These are phyloP conservation scores for Cordyceps javanica DNA, from an alignment of 2,329 filamentous ascomycete genomes.

Conservation along the genomic window DNA sequence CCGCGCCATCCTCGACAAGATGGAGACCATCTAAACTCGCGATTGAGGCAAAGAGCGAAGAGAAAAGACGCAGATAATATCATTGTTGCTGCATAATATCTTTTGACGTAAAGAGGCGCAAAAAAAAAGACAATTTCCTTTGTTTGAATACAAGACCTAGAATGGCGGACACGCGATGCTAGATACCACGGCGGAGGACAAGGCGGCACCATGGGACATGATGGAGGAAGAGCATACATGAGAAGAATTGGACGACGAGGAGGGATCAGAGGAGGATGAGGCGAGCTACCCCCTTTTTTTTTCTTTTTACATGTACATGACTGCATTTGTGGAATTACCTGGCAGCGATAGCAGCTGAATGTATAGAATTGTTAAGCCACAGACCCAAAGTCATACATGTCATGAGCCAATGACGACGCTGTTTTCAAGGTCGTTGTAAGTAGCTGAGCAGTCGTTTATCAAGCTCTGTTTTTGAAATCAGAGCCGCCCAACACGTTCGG, in stretches of 20 bases:
- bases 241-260: neutral
- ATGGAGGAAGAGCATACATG: neutral
- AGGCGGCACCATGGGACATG: neutral
- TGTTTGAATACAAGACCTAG: conserved; percentile 10
- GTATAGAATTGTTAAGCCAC: conserved; percentile 10
- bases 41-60: neutral
- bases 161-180: conserved; percentile 1
- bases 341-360: conserved; percentile 11
- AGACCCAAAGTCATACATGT: neutral
- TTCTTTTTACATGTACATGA: conserved; percentile 11
- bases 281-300: neutral
- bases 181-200: conserved; percentile 1
- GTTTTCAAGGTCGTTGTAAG: no score
- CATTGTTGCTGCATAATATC: neutral
- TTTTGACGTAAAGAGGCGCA: neutral
- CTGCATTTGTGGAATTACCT: conserved; percentile 8
- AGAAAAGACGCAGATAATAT: neutral
- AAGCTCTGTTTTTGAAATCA: neutral
- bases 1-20: conserved; percentile 85
- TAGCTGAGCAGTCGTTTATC: no score
- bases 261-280: neutral
- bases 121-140: conserved; percentile 1
- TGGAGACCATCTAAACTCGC: conserved; percentile 65
- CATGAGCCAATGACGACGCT: no score
- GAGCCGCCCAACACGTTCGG: no score